Conservation (phyloP, 2,329 filamentous ascomycete species). For the Allantophomopsis cytisporea region DNA sequence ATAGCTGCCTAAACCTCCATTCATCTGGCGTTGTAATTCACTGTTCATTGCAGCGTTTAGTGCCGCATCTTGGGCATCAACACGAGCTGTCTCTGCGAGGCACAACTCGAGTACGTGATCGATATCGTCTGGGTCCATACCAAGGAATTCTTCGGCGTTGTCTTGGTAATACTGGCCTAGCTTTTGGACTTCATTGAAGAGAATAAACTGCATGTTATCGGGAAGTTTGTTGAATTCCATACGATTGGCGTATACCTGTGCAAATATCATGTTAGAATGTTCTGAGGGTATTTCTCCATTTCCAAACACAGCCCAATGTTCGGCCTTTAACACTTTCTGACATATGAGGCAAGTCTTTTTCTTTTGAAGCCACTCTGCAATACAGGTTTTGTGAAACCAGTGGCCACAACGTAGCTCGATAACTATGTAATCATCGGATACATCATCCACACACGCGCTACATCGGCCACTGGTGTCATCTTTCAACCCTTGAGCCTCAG, state of each 20-base stretch:
- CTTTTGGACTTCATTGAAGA: constrained; percentile 5
- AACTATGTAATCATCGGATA: constrained; percentile 60
- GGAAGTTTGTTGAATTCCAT: constrained; percentile 9
- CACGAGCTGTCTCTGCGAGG: too few relatives aligned
- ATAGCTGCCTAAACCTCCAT: too few relatives aligned
- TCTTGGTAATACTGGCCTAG: too few relatives aligned
- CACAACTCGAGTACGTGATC: too few relatives aligned
- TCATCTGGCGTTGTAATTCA: too few relatives aligned
- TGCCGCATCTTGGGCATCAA: too few relatives aligned
- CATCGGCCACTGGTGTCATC: constrained; percentile 62
- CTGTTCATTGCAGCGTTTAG: too few relatives aligned
- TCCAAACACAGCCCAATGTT: too few relatives aligned
- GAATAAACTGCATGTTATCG: constrained; percentile 9
- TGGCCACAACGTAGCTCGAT: constrained; percentile 76
- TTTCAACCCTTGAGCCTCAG: constrained; percentile 52
- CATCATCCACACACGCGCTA: constrained; percentile 87
- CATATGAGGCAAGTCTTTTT: constrained; percentile 90
- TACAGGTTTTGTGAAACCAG: constrained; percentile 83
- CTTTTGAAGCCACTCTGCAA: constrained; percentile 71
- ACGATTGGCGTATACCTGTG: not conserved
- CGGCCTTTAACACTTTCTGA: constrained; percentile 27
- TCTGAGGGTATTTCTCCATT: too few relatives aligned
- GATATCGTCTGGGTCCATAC: too few relatives aligned
- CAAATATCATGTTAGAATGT: too few relatives aligned
- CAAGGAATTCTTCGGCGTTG: too few relatives aligned